Conservation (phyloP, 2,329 filamentous ascomycete species). For the Curvularia hawaiiensis region DNA sequence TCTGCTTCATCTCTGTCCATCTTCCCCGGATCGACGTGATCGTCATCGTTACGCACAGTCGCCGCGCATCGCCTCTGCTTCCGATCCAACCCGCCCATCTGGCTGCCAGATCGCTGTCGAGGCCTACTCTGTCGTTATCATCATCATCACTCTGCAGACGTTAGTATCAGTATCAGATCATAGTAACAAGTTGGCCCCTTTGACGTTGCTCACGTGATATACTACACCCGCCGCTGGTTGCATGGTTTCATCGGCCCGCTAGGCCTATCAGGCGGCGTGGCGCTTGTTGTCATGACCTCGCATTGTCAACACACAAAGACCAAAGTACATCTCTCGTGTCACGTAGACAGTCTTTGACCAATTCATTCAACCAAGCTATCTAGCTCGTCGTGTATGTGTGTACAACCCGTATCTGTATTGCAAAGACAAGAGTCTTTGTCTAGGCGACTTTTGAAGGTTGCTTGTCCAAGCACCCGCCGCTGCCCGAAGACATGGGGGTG, state of each 20-base stretch:
- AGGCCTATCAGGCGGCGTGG: neutral
- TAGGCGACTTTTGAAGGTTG: conserved; percentile 41
- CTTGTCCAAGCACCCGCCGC: conserved; percentile 25
- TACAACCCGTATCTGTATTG: conserved; percentile 46
- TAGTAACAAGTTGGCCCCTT: neutral
- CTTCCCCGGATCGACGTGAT: conserved; percentile 23
- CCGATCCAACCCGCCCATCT: neutral
- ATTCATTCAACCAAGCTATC: neutral
- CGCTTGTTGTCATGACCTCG: neutral
- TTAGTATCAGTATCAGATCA: neutral
- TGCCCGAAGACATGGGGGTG: conserved; percentile 26
- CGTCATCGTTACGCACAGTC: conserved; percentile 16
- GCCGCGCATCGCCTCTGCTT: neutral
- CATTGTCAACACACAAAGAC: neutral
- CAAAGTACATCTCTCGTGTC: neutral
- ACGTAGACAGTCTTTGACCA: neutral
- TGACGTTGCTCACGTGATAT: neutral
- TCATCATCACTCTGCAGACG: no score
- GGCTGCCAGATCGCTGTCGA: no score
- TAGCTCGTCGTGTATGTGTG: conserved; percentile 13
- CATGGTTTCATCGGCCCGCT: neutral
- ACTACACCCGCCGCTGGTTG: neutral
- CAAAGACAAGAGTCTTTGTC: conserved; percentile 42
- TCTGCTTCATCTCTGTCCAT: neutral
- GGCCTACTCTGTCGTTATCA: no score